Base-by-base conservation (phyloP, 2,329 filamentous ascomycete genomes). In the Stagonosporopsis vannaccii region DNA sequence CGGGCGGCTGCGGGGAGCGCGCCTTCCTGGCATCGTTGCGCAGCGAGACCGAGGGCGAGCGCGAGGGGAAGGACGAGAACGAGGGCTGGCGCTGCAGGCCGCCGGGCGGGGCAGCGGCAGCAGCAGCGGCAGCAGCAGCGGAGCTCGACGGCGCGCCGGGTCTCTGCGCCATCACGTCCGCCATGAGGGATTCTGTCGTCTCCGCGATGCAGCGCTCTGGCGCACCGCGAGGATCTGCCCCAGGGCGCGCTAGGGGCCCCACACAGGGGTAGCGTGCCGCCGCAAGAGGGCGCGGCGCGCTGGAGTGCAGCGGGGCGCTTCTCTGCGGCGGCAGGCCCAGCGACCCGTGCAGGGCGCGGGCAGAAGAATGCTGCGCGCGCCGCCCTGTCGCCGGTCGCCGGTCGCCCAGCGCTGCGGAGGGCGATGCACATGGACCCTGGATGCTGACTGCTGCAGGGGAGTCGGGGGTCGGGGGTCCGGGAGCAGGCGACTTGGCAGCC, bases 41-140 rank as follows among this genome's bases (percentile, higher is more conserved):
- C 39, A 67, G 61, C 36, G 76, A 77, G 45, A 69, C 60, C 13
- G 76, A 78, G 23, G 73, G 73, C 15, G 75, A 76, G 58, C 76
- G 69, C 50, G 74, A 75, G 51, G 77, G 72, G 47, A 78, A 78
- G 45, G 75, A 78, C 50, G 78, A 78, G 62, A 78, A 77, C 55
- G 78, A 79, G 47, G 76, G 71, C 58, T 78, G 76, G 46, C 76
- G 76, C 64, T 75, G 74, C 37, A 76, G 65, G 30, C 55, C 44
- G 25, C 23, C 50, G 8, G 61, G 56, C 51, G 60, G 65, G 51
- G 36, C 56, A 11, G 56, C 8, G n/a, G n/a, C n/a, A n/a, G n/a
- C n/a, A n/a, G n/a, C n/a, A n/a, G n/a, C n/a, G n/a, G n/a, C n/a
- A n/a, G n/a, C n/a, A n/a, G n/a, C n/a, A n/a, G n/a, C n/a, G n/a